Base-by-base conservation (phyloP, 345 rosid species). In the Euphorbia peplus region DNA sequence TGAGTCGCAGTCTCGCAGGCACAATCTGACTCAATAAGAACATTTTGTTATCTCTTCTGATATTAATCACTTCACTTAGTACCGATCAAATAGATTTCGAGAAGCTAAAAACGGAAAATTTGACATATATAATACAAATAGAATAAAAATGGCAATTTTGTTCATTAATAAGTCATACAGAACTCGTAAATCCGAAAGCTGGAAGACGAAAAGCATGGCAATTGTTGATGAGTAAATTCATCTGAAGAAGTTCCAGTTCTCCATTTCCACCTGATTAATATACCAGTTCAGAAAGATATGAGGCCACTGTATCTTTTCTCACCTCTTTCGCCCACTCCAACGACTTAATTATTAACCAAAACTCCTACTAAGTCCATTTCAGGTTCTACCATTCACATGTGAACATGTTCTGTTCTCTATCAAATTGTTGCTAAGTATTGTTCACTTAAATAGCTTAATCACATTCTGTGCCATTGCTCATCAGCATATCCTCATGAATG, bases 1-100 rank as follows among this genome's bases (percentile, higher is more conserved):
- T 93, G 25, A 90, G 59, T 73, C 67, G 79, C 66, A 89, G 41
- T 76, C 84, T 81, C 32, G 80, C 75, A 63, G 97, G 95, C 72
- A 82, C 80, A 78, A 90, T 72, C 92, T 89, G 83, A 19, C 21
- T 32, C 51, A 50, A 59, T 24, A 15, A 47, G 32, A 48, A 24
- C 19, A 54, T 15, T 42, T 37, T 21, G 28, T 32, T n/a, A 50
- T 50, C 9, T 28, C 50, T 41, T 46, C 35, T 63, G 42, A 51
- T 29, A 18, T 32, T 35, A 54, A 52, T 6, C 8, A 19, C 37
- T 32, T 3, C 37, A 32, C 37, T 32, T 32, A 32, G 37, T 3
- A 32, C 37, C 37, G 37, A 32, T 32, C 37, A 32, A 32, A 32
- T 62, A 24, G 22, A 54, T 9, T 62, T 39, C 52, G 29, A 41